phyloP scores from a whole-genome alignment of 805 yeast species.

The Saccharomycopsis schoenii region DNA sequence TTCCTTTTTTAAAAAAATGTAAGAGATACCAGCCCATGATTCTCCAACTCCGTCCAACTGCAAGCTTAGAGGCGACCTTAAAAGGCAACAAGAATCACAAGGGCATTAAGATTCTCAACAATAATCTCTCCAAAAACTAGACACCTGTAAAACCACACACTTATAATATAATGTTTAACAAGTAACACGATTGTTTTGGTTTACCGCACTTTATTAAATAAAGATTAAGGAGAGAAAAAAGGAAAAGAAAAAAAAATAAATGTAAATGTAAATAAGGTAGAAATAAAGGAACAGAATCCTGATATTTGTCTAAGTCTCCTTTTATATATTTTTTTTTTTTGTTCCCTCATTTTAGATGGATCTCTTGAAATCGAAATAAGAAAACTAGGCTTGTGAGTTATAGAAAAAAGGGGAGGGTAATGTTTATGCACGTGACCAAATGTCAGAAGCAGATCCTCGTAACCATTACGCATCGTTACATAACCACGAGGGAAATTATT shows the following conservation, averaged over 20 bases:
- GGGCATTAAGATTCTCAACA: slow-evolving; percentile 18
- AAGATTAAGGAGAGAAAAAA: slow-evolving; percentile 11
- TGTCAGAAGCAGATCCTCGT: too few species aligned
- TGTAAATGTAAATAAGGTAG: neutral
- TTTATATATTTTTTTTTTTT: neutral
- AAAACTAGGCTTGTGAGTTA: neutral
- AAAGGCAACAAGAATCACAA: slow-evolving; percentile 14
- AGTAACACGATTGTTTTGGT: slow-evolving; percentile 20
- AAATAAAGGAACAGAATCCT: neutral
- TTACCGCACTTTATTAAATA: slow-evolving; percentile 19
- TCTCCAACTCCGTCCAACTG: slow-evolving; percentile 19
- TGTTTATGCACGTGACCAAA: too few species aligned
- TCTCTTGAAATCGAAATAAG: neutral
- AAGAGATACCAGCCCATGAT: slow-evolving; percentile 20
- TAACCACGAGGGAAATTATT: too few species aligned
- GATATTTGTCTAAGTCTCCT: too few species aligned
- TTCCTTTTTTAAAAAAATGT: slow-evolving; percentile 18
- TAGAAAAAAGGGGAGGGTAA: too few species aligned
- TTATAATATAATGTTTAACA: slow-evolving; percentile 5
- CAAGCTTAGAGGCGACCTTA: slow-evolving; percentile 18
- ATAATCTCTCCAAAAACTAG: slow-evolving; percentile 19
- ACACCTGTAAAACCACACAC: slow-evolving; percentile 16
- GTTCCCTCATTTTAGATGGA: too few species aligned
- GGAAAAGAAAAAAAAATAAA: neutral
- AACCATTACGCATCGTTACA: too few species aligned